Conservation (phyloP, 2,329 filamentous ascomycete species). For the Epichloe sibirici region DNA sequence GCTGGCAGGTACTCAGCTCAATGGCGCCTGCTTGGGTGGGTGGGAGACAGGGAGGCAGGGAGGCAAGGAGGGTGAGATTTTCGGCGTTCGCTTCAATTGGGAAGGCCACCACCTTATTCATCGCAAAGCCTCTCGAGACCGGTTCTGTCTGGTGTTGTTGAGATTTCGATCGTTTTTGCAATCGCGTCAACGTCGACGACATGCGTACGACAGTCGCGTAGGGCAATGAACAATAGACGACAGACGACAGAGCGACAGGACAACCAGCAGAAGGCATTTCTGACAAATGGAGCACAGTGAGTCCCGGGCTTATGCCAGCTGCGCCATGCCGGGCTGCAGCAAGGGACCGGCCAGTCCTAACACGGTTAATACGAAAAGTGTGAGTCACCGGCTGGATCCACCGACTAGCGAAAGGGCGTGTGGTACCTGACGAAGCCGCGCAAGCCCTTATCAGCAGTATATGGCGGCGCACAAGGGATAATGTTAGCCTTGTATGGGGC, state of each 20-base stretch:
- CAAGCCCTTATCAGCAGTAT: conserved; percentile 1
- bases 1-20: neutral
- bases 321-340: neutral
- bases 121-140: neutral
- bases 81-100: neutral
- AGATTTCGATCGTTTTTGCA: neutral
- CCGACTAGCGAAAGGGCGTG: conserved; percentile 14
- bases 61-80: neutral
- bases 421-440: conserved; percentile 5
- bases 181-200: neutral
- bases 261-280: neutral
- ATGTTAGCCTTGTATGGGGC: conserved; percentile 3
- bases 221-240: neutral
- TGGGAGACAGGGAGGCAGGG: no score
- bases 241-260: neutral
- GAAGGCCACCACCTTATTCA: neutral
- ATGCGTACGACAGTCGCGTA: neutral
- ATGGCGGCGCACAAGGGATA: neutral
- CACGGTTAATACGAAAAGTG: conserved; percentile 17
- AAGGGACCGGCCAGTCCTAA: conserved; percentile 16
- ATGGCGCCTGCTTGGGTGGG: neutral
- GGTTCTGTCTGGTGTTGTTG: neutral
- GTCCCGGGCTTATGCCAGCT: neutral
- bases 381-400: conserved; percentile 23
- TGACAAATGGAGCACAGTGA: no score